phyloP scores from a whole-genome alignment of 139 green algal species.

The Gonium pectorale region DNA sequence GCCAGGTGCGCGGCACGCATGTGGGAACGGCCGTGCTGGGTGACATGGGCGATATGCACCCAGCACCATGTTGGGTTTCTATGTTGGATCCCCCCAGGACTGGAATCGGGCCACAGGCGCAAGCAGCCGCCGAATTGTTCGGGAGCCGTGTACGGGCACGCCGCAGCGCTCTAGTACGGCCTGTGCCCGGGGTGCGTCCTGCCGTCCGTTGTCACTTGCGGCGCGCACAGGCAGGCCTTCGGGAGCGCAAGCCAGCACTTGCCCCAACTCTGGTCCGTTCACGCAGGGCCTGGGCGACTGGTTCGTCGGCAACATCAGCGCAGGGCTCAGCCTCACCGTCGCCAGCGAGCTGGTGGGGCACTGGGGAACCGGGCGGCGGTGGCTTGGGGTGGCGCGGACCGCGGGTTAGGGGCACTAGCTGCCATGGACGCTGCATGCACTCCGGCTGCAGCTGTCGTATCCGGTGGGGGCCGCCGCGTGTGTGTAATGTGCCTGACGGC shows the following conservation, averaged over 20 bases:
- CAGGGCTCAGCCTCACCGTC: background rate
- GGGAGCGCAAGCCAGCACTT: no score
- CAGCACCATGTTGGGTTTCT: background rate
- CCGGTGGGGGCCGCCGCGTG: no score
- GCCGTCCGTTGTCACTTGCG: background rate
- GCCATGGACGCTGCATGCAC: no score
- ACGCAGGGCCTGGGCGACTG: constrained; percentile 5
- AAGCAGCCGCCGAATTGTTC: background rate
- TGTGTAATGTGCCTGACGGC: no score
- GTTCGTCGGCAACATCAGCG: background rate
- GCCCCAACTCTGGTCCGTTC: background rate
- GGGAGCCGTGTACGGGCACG: no score
- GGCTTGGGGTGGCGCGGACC: no score
- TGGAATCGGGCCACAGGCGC: background rate
- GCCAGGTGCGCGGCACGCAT: no score
- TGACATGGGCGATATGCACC: background rate
- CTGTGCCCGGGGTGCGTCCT: background rate
- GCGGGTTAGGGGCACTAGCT: no score
- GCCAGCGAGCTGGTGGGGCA: background rate
- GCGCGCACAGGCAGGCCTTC: background rate
- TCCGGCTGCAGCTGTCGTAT: no score
- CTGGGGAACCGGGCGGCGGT: background rate
- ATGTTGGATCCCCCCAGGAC: background rate
- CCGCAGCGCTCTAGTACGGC: background rate
- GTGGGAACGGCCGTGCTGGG: no score